phyloP scores from a whole-genome alignment of 139 green algal genomes.

The Micractinium conductrix region DNA sequence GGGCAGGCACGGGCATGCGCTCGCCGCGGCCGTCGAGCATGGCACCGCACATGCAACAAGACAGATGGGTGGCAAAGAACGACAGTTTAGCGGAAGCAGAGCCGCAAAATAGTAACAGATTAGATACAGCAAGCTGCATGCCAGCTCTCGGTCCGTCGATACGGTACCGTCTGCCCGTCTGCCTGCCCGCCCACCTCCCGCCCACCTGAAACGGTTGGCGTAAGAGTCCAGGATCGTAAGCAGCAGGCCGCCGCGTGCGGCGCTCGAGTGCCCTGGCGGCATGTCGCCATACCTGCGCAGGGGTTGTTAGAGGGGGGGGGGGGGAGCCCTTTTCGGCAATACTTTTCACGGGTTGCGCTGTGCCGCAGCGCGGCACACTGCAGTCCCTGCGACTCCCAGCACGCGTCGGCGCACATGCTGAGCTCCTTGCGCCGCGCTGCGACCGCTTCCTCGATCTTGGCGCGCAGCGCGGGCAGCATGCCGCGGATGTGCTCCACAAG shows the following conservation, averaged over 20 bases:
- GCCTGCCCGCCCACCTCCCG: background rate
- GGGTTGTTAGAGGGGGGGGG: too few relatives aligned
- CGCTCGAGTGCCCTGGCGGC: slow-evolving; percentile 45
- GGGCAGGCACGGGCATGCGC: too few relatives aligned
- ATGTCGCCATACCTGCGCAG: slow-evolving; percentile 65
- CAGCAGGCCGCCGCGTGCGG: slow-evolving; percentile 69
- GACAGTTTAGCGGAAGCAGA: too few relatives aligned
- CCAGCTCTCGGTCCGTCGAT: too few relatives aligned
- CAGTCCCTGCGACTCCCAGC: too few relatives aligned
- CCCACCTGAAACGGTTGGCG: slow-evolving; percentile 57
- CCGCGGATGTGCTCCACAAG: slow-evolving; percentile 88
- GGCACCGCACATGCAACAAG: background rate
- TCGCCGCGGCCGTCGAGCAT: background rate
- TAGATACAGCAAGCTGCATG: too few relatives aligned
- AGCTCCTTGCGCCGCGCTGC: slow-evolving; percentile 56
- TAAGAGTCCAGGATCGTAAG: slow-evolving; percentile 90
- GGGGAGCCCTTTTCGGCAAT: too few relatives aligned
- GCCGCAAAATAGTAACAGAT: background rate
- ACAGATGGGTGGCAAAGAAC: background rate
- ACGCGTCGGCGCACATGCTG: too few relatives aligned
- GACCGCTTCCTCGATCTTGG: slow-evolving; percentile 52
- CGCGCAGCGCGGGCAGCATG: slow-evolving; percentile 56
- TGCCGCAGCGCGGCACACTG: too few relatives aligned
- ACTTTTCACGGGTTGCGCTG: too few relatives aligned
- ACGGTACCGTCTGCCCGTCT: too few relatives aligned